These are phyloP conservation scores for Hortiboletus flavorubellus DNA, from an alignment of 768 basidiomycete genomes.

Conservation along the genomic window DNA sequence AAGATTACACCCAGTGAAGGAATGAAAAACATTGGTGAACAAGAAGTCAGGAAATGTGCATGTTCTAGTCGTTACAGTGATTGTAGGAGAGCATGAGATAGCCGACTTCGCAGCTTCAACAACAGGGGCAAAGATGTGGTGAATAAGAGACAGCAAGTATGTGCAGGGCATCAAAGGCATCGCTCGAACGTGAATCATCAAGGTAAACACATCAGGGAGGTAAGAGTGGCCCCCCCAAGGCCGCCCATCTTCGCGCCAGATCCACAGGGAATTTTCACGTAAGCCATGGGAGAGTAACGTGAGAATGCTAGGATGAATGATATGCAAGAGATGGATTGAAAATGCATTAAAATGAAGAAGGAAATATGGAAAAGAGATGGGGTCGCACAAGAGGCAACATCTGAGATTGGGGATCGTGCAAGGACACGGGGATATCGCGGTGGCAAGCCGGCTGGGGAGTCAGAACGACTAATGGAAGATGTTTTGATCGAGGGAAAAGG, in stretches of 20 bases:
- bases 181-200: conserved; percentile 25
- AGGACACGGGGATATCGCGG: conserved; percentile 15
- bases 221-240: conserved; percentile 11
- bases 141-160: conserved; percentile 12
- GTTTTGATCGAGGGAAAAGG: conserved; percentile 43
- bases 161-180: conserved; percentile 27
- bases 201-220: conserved; percentile 15
- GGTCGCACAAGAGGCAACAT: conserved; percentile 29
- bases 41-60: conserved; percentile 42
- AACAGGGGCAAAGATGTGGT: conserved; percentile 8
- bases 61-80: conserved; percentile 72
- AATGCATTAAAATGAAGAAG: conserved; percentile 29
- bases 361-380: conserved; percentile 26
- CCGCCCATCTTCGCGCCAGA: conserved; percentile 13
- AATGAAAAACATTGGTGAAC: conserved; percentile 34
- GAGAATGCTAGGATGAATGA: conserved; percentile 25
- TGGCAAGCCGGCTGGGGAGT: conserved; percentile 17
- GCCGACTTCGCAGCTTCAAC: conserved; percentile 20
- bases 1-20: conserved; percentile 31
- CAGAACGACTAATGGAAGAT: conserved; percentile 44
- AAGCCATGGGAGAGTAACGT: conserved; percentile 17
- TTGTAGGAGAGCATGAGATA: conserved; percentile 16
- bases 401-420: conserved; percentile 24
- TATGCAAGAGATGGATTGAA: conserved; percentile 35
- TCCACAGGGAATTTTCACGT: conserved; percentile 21